Percentiles rank a stretch among this genome's conserved stretches.
These are phyloP conservation scores for Croton laevigatus DNA, from an alignment of 441 rosid species.

Conservation along the genomic window DNA sequence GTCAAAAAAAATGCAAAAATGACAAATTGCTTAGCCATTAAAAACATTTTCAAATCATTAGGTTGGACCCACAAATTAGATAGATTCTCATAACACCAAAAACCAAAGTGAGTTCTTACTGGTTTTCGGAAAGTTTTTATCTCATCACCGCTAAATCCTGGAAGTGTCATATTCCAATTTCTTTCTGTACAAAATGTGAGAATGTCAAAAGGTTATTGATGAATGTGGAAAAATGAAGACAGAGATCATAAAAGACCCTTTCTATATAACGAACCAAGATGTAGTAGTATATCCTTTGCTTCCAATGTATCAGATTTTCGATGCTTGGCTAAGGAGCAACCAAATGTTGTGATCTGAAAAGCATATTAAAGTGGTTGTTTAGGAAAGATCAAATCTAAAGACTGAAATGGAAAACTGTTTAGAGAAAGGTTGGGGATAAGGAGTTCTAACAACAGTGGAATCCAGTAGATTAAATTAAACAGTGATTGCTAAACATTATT, in stretches of 20 bases:
- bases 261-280: slow-evolving; percentile 63
- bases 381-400: background rate
- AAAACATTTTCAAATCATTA: background rate
- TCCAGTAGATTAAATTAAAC: background rate
- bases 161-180: slow-evolving; percentile 86
- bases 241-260: background rate
- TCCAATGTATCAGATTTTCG: slow-evolving; percentile 83
- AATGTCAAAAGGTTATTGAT: slow-evolving; percentile 12
- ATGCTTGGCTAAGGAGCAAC: slow-evolving; percentile 92
- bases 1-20: slow-evolving; percentile 11
- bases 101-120: slow-evolving; percentile 32
- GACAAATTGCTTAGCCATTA: background rate
- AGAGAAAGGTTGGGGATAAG: background rate
- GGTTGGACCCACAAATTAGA: background rate
- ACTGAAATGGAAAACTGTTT: background rate
- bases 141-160: slow-evolving; percentile 89
- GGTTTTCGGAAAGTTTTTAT: slow-evolving; percentile 77
- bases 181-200: slow-evolving; percentile 51
- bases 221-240: slow-evolving; percentile 19
- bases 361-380: background rate
- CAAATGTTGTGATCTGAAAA: slow-evolving; percentile 79
- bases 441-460: background rate
- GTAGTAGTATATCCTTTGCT: slow-evolving; percentile 90
- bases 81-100: slow-evolving; percentile 12
- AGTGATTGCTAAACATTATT: background rate